Evolutionary conservation across 1,284 basidiomycete species (phyloP), one percentile per base, ranked within the genome.

Genomic region (Fomitopsis pinicola): DNA sequence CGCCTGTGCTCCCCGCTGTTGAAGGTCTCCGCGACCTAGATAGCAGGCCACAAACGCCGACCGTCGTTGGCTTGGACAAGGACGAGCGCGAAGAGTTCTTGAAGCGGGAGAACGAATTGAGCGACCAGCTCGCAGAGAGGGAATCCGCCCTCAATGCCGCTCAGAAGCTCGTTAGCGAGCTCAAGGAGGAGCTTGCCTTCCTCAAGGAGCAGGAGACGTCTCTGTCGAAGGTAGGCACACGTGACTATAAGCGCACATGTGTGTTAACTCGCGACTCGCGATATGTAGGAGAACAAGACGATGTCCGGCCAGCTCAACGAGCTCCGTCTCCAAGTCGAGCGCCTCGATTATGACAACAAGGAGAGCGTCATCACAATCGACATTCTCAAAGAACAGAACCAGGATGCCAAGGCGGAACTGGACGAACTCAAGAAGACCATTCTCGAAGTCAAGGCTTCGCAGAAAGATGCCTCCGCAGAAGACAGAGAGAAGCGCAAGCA

Each of bases 401-500:
- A 84, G 64, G 97, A 99, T 72, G 84, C 94, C 40, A 88, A 90
- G 72, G 84, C 78, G 59, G 97, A 98, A 73, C 80, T 98, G 62
- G 96, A 98, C 66, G 96, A 98, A 71, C 82, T 98, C 53, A 91
- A 85, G 78, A 89, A 87, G 73, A 85, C 88, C 68, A 87, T 96
- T 63, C 79, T 85, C 33, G 92, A 95, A 58, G 78, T 95, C 68
- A 94, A 91, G 77, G 79, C 80, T 30, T 83, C 86, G 35, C 92
- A 95, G 75, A 95, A 93, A 79, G 94, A 96, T 68, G 82, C 88
- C 14, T 88, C 88, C 36, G 85, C 87, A 28, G 97, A 98, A 75
- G 97, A 97, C 73, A 98, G 97, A 80, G 97, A 99, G 82, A 97
- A 95, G 82, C 89, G 94, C 76, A 99, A 98, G 78, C 95, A 97